Percentiles rank a stretch among this genome's conserved stretches.
Conservation (phyloP, 108 stramenopile species). For the Cyclotella sp. region DNA sequence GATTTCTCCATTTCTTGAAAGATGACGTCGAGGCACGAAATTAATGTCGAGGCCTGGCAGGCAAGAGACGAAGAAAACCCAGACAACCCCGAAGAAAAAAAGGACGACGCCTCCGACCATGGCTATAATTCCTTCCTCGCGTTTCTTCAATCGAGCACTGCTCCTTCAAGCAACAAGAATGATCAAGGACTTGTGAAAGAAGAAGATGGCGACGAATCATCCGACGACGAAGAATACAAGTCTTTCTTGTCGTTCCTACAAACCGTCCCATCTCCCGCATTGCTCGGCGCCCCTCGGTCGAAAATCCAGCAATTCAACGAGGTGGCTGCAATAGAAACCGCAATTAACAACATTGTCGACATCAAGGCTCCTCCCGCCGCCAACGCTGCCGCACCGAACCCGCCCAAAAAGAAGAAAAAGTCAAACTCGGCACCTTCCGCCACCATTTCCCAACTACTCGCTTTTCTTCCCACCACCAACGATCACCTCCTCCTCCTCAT, state of each 20-base stretch:
- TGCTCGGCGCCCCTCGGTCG: neutral
- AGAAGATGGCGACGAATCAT: neutral
- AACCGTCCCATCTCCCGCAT: neutral
- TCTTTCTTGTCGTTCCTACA: neutral
- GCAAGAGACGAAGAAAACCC: too few species aligned
- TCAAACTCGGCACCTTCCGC: slow-evolving; percentile 24
- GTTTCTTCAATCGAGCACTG: neutral
- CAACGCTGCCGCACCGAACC: slow-evolving; percentile 13
- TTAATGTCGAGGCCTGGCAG: too few species aligned
- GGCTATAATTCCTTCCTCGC: neutral
- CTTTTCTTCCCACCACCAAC: slow-evolving; percentile 40
- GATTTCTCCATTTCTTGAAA: too few species aligned
- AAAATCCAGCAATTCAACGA: neutral
- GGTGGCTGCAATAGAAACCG: neutral
- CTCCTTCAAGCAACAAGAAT: neutral
- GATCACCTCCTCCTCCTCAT: slow-evolving; percentile 26
- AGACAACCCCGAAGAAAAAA: neutral
- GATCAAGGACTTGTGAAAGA: too few species aligned
- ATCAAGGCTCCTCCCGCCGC: neutral
- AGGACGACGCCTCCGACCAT: neutral
- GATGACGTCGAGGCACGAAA: too few species aligned
- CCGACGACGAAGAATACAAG: neutral
- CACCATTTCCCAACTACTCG: slow-evolving; percentile 44
- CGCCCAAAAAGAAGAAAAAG: slow-evolving; percentile 24
- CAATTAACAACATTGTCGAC: neutral